Conservation (phyloP, 2,329 filamentous ascomycete genomes). For the Diaporthe capsici region DNA sequence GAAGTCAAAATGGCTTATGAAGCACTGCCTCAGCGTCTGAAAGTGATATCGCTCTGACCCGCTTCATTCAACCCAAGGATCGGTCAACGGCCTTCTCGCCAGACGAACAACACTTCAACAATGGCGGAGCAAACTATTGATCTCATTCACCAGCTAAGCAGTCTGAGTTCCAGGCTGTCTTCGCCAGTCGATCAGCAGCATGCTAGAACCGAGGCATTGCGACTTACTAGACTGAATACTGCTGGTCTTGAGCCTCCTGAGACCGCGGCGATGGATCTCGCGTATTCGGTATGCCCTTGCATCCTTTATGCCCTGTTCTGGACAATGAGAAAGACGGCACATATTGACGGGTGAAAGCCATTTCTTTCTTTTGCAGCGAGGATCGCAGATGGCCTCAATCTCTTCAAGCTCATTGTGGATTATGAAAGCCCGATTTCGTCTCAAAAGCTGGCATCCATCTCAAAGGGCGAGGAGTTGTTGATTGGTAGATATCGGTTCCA, state of each 20-base stretch:
- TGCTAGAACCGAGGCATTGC: not conserved
- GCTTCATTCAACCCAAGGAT: too few relatives aligned
- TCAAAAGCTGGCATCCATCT: conserved; percentile 42
- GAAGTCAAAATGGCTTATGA: not conserved
- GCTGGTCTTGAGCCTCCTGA: not conserved
- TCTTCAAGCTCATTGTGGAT: conserved; percentile 46
- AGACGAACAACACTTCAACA: not conserved
- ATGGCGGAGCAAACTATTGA: not conserved
- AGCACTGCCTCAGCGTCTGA: not conserved
- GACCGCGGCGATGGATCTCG: not conserved
- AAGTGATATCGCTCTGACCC: too few relatives aligned
- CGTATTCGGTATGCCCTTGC: not conserved
- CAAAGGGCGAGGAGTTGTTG: conserved; percentile 47
- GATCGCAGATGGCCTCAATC: conserved; percentile 45
- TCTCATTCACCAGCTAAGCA: not conserved
- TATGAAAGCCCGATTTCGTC: conserved; percentile 42
- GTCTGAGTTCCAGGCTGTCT: not conserved
- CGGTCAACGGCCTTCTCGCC: not conserved
- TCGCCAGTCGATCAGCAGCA: not conserved
- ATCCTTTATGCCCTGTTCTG: too few relatives aligned
- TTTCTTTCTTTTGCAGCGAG: conserved; percentile 45
- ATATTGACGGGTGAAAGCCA: conserved; percentile 36
- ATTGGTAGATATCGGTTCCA: conserved; percentile 42
- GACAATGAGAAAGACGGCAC: not conserved
- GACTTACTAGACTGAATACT: not conserved